Evolutionary conservation across 495 filamentous ascomycete genomes (phyloP).

Genomic region (Xylaria acuta): DNA sequence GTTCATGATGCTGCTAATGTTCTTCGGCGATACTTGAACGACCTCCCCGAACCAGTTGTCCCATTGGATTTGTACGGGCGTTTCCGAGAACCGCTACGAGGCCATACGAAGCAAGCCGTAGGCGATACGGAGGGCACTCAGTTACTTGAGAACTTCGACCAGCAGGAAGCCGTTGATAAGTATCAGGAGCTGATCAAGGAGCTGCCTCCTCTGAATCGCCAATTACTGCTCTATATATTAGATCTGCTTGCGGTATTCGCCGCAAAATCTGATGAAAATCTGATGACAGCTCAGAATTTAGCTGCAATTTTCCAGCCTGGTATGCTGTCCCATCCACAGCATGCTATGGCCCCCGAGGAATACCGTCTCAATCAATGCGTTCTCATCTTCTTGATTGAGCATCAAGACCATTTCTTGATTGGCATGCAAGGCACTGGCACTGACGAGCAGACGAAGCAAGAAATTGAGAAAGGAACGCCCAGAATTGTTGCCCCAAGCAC

Average conservation of each 20-base stretch:
- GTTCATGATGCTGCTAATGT: constrained; percentile 99
- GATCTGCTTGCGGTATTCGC: constrained; percentile 98
- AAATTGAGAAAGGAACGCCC: constrained; percentile 75
- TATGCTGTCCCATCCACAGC: constrained; percentile 88
- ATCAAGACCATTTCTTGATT: constrained; percentile 89
- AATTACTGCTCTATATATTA: constrained; percentile 94
- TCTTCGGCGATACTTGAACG: constrained; percentile 91
- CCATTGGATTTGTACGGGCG: constrained; percentile 91
- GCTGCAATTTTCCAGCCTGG: constrained; percentile 99
- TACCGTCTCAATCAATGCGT: constrained; percentile 97
- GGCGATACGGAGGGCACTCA: constrained; percentile 63
- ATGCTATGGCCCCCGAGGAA: constrained; percentile 93
- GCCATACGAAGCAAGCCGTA: constrained; percentile 75
- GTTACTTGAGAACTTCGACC: constrained; percentile 72
- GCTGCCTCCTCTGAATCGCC: constrained; percentile 90
- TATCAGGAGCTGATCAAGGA: constrained; percentile 94
- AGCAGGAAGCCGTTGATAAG: constrained; percentile 73
- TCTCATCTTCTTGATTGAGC: constrained; percentile 96
- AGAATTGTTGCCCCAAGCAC: constrained; percentile 61
- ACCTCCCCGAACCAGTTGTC: constrained; percentile 94
- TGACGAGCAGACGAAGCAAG: constrained; percentile 84
- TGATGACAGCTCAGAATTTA: constrained; percentile 93
- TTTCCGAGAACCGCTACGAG: constrained; percentile 84
- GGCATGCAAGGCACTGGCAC: constrained; percentile 93
- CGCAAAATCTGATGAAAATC: constrained; percentile 94